Evolutionary conservation across 768 basidiomycete genomes (phyloP).

Genomic region (Pisolithus orientalis): DNA sequence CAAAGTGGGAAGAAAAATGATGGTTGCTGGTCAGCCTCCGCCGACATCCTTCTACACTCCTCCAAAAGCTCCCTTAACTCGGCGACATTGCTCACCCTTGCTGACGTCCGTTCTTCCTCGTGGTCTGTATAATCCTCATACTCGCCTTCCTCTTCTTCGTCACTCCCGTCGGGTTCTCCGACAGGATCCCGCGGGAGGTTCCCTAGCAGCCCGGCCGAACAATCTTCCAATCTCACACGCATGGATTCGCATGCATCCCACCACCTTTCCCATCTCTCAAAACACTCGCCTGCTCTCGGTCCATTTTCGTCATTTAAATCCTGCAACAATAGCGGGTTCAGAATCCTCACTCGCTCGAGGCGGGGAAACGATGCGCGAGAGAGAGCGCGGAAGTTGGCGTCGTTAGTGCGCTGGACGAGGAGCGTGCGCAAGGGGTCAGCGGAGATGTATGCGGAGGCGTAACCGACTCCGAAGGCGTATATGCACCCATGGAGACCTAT

Average conservation of each 20-base stretch:
- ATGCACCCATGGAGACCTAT: slow-evolving; percentile 67
- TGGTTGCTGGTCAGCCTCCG: slow-evolving; percentile 25
- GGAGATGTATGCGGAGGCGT: slow-evolving; percentile 36
- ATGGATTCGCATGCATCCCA: slow-evolving; percentile 45
- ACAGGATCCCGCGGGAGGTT: slow-evolving; percentile 26
- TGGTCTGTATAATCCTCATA: slow-evolving; percentile 27
- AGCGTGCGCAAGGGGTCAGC: slow-evolving; percentile 38
- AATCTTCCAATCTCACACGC: slow-evolving; percentile 65
- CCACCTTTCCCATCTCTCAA: slow-evolving; percentile 65
- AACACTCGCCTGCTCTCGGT: slow-evolving; percentile 33
- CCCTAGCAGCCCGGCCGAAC: slow-evolving; percentile 62
- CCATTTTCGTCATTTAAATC: slow-evolving; percentile 53
- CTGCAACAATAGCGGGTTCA: slow-evolving; percentile 48
- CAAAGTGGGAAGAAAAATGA: slow-evolving; percentile 14
- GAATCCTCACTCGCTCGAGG: slow-evolving; percentile 50
- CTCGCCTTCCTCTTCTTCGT: slow-evolving; percentile 27
- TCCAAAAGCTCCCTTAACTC: slow-evolving; percentile 51
- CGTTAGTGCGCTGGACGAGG: slow-evolving; percentile 52
- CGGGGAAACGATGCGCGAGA: slow-evolving; percentile 54
- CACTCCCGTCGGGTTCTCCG: slow-evolving; percentile 22
- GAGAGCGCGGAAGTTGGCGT: slow-evolving; percentile 52
- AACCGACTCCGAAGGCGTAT: slow-evolving; percentile 64
- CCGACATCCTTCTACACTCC: slow-evolving; percentile 46
- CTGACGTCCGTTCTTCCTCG: slow-evolving; percentile 23
- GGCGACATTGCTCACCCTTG: slow-evolving; percentile 23